Percentiles rank a stretch among this genome's conserved stretches.
These are phyloP conservation scores for Beauveria sp. DNA, from an alignment of 2,329 filamentous ascomycete genomes.

Conservation along the genomic window DNA sequence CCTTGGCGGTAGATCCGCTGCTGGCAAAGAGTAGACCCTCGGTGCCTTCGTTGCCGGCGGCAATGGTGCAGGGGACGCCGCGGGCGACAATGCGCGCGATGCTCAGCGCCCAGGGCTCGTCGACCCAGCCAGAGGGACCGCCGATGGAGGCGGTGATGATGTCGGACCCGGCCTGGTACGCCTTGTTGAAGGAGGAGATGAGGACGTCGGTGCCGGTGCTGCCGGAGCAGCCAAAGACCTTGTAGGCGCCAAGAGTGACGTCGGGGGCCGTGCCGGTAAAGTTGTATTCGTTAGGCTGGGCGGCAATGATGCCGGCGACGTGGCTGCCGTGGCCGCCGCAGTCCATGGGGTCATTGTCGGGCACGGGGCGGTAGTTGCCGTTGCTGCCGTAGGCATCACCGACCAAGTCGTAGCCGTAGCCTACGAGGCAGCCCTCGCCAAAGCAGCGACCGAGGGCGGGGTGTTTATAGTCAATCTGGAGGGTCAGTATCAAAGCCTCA, in stretches of 20 bases:
- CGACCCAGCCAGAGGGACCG: slow-evolving; percentile 42
- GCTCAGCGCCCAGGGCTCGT: slow-evolving; percentile 42
- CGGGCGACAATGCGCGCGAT: slow-evolving; percentile 45
- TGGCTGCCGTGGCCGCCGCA: slow-evolving; percentile 55
- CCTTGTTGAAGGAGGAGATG: slow-evolving; percentile 51
- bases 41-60: slow-evolving; percentile 44
- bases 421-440: slow-evolving; percentile 50
- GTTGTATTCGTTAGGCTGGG: slow-evolving; percentile 43
- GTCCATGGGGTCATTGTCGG: slow-evolving; percentile 46
- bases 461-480: slow-evolving; percentile 52
- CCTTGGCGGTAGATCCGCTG: slow-evolving; percentile 39
- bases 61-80: slow-evolving; percentile 44
- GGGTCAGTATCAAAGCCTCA: background rate
- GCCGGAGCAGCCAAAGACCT: slow-evolving; percentile 49
- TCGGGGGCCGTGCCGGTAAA: slow-evolving; percentile 51
- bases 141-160: slow-evolving; percentile 51
- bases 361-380: slow-evolving; percentile 23
- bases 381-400: slow-evolving; percentile 43
- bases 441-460: slow-evolving; percentile 56
- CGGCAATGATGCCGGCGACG: slow-evolving; percentile 55
- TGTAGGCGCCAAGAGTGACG: slow-evolving; percentile 48
- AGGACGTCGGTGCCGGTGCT: slow-evolving; percentile 46
- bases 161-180: slow-evolving; percentile 51
- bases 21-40: slow-evolving; percentile 42
- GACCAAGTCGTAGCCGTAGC: slow-evolving; percentile 49